Evolutionary conservation across 2,329 filamentous ascomycete genomes (phyloP), one percentile per base, ranked within the genome.

Genomic region (Cladophialophora chaetospira): DNA sequence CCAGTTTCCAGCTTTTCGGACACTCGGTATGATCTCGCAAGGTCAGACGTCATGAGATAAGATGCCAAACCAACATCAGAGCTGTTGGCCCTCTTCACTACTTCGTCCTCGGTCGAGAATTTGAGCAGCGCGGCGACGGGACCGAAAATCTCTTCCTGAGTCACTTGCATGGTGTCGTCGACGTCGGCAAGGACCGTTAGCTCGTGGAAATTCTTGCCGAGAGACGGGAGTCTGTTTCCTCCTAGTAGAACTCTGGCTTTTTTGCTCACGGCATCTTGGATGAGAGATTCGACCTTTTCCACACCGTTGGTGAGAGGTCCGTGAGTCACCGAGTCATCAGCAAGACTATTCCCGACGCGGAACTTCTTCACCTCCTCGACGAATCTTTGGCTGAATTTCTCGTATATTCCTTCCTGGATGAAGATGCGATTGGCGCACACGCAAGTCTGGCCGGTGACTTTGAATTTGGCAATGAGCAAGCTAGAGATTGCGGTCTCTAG

Each of bases 401-500:
- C 87, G 74, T 94, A 91, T 71, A 94, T 82, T 56, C 84, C 86
- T 33, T 79, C 77, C 71, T 94, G 89, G 8, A 94, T 81, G 71
- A 88, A 93, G 63, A 95, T 83, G 31, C 90, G 81, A 77, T 95
- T 94, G 21, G 79, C 78, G 65, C 77, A 52, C 4, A 55, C 50
- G 38, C 57, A 63, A 6, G 53, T 54, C 42, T 63, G 60, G 4
- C 60, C 55, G 61, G 67, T 35, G 56, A 59, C 29, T 42, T 57
- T 42, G 29, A 60, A 60, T 51, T 61, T 63, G 44, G 38, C 38
- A 8, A 45, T 36, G 23, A 63, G 38, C 2, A 57, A 8, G 44
- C 55, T 58, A 3, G 53, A 38, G 29, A 58, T 53, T 8, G 65
- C 63, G 10, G 56, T 54, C 23, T 71, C 68, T 13, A 76, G 58